These are phyloP conservation scores for Xylaria sp. DNA, from an alignment of 2,329 filamentous ascomycete species.

Conservation along the genomic window DNA sequence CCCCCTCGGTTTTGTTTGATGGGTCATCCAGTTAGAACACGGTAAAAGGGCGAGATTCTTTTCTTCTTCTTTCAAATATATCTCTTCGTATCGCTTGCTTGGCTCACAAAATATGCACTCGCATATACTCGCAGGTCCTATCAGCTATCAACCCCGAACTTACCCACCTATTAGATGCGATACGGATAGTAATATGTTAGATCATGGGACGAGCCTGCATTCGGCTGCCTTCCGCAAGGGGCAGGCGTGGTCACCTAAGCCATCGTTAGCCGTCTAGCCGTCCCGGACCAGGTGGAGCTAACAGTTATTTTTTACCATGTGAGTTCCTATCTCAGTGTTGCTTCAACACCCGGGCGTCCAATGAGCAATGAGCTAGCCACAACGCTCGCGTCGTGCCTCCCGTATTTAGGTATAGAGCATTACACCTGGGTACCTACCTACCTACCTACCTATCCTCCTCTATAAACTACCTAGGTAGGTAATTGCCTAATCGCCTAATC, in stretches of 20 bases:
- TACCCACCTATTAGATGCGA: no score
- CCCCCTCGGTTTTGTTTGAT: no score
- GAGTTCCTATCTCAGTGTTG: slow-evolving; percentile 21
- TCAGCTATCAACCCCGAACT: no score
- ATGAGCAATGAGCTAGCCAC: slow-evolving; percentile 27
- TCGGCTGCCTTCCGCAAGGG: slow-evolving; percentile 33
- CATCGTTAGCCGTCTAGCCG: slow-evolving; percentile 34
- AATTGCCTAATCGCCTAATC: slow-evolving; percentile 3
- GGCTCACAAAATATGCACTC: no score
- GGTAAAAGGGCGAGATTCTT: no score
- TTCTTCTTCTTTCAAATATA: no score
- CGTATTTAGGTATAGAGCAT: slow-evolving; percentile 2
- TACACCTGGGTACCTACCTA: neutral
- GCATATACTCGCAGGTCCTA: no score
- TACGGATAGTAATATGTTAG: no score
- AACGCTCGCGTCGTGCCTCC: neutral
- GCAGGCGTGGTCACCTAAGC: slow-evolving; percentile 32
- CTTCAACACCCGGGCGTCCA: slow-evolving; percentile 16
- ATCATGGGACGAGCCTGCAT: neutral
- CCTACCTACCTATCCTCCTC: slow-evolving; percentile 1
- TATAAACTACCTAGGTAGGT: slow-evolving; percentile 4
- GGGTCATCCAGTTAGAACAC: no score
- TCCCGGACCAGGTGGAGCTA: slow-evolving; percentile 12
- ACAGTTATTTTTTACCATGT: slow-evolving; percentile 25
- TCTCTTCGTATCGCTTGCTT: no score